Evolutionary conservation across 2,329 filamentous ascomycete species (phyloP).

Genomic region (Talaromyces sp.): DNA sequence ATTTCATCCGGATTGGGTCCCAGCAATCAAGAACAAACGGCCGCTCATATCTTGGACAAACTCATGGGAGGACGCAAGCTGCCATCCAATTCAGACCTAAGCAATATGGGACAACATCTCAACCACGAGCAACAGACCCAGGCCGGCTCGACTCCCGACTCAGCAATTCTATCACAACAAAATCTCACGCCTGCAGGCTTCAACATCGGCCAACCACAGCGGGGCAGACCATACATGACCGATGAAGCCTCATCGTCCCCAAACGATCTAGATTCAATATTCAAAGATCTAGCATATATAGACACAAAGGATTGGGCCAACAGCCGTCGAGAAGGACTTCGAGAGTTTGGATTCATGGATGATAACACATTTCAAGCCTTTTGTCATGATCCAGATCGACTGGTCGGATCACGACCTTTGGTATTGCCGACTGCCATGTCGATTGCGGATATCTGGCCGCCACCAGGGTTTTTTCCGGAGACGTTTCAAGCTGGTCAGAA

Average conservation of each 20-base stretch:
- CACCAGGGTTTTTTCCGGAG: conserved; percentile 39
- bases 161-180: conserved; percentile 20
- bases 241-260: conserved; percentile 14
- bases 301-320: conserved; percentile 43
- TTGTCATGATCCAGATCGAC: conserved; percentile 41
- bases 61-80: conserved; percentile 12
- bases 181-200: not conserved
- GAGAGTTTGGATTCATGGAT: conserved; percentile 43
- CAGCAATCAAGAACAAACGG: conserved; percentile 8
- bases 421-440: conserved; percentile 33
- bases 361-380: conserved; percentile 42
- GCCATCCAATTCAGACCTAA: conserved; percentile 15
- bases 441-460: conserved; percentile 41
- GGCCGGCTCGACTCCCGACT: conserved; percentile 26
- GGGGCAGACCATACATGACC: conserved; percentile 8
- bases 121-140: conserved; percentile 14
- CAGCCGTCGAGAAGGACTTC: conserved; percentile 37
- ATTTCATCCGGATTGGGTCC: not conserved
- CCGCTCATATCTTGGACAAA: conserved; percentile 20
- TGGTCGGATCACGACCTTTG: conserved; percentile 32
- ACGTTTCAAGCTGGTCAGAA: conserved; percentile 30
- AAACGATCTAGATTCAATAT: conserved; percentile 40
- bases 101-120: not conserved
- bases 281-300: conserved; percentile 43
- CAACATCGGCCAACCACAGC: conserved; percentile 7